These are phyloP conservation scores for Candolleomyces eurysporus DNA, from an alignment of 768 basidiomycete genomes.

Conservation along the genomic window DNA sequence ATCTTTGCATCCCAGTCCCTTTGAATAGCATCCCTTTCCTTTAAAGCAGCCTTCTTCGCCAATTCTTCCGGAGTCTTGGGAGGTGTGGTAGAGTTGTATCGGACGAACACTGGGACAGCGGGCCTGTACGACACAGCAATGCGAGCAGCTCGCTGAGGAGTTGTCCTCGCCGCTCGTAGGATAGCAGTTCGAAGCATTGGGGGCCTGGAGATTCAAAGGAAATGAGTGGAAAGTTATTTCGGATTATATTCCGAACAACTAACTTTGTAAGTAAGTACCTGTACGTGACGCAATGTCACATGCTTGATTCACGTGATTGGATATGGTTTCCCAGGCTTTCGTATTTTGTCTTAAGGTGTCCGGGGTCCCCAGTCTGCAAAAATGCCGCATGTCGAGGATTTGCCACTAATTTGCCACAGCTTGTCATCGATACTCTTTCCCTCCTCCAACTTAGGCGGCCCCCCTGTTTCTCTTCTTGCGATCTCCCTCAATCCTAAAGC, in stretches of 20 bases:
- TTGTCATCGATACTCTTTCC: not conserved
- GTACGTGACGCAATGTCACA: conserved; percentile 1
- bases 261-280: not conserved
- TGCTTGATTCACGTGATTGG: conserved; percentile 11
- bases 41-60: conserved; percentile 30
- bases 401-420: conserved; percentile 2
- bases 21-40: conserved; percentile 43
- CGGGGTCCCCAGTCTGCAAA: conserved; percentile 21
- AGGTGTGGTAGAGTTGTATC: conserved; percentile 30
- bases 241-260: not conserved
- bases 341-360: conserved; percentile 6
- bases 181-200: conserved; percentile 29
- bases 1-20: conserved; percentile 76
- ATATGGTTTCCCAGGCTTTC: not conserved
- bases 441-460: not conserved
- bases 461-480: not conserved
- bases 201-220: no score
- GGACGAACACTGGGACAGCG: conserved; percentile 14
- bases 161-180: conserved; percentile 19
- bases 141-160: not conserved
- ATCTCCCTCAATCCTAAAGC: not conserved
- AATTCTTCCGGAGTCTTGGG: conserved; percentile 24
- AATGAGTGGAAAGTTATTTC: conserved; percentile 1
- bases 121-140: conserved; percentile 9
- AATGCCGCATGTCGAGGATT: conserved; percentile 21